Percentiles rank a stretch among this genome's conserved stretches.
Conservation (phyloP, 345 rosid species). For the Eucalyptus marginata region DNA sequence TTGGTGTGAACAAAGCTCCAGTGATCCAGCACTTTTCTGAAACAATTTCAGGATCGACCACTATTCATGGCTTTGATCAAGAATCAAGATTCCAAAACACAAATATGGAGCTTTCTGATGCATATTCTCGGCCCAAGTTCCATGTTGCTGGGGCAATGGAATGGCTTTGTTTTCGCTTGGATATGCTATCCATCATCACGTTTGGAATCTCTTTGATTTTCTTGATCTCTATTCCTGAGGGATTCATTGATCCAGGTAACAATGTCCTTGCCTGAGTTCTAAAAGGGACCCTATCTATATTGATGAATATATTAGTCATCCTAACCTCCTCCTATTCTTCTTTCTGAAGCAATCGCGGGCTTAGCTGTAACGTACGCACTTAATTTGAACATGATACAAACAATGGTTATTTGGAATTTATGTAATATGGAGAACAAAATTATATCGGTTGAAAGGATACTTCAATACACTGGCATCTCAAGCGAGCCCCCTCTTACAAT, state of each 20-base stretch:
- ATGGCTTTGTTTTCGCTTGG: slow-evolving; percentile 74
- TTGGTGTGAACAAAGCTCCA: slow-evolving; percentile 66
- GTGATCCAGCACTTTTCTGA: slow-evolving; percentile 77
- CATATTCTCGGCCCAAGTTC: slow-evolving; percentile 42
- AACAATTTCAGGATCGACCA: slow-evolving; percentile 58
- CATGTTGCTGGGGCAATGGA: slow-evolving; percentile 46
- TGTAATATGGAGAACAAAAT: slow-evolving; percentile 6
- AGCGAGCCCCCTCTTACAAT: slow-evolving; percentile 76
- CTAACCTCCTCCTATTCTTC: slow-evolving; percentile 42
- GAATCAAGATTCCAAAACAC: slow-evolving; percentile 43
- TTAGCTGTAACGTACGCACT: slow-evolving; percentile 5
- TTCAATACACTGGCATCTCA: slow-evolving; percentile 52
- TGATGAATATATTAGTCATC: slow-evolving; percentile 19
- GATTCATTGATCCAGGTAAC: slow-evolving; percentile 56
- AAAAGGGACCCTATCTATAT: not conserved
- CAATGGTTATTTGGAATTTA: not conserved
- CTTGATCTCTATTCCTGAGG: slow-evolving; percentile 44
- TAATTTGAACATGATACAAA: slow-evolving; percentile 2
- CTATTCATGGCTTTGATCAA: slow-evolving; percentile 72
- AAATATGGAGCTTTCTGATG: slow-evolving; percentile 44
- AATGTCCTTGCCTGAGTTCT: not conserved
- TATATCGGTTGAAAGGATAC: slow-evolving; percentile 9
- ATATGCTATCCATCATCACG: slow-evolving; percentile 38
- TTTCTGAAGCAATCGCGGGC: slow-evolving; percentile 6
- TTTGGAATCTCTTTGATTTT: slow-evolving; percentile 50